Evolutionary conservation across 1,139 yeast genomes (phyloP).

Genomic region (Kluyveromyces marxianus): DNA sequence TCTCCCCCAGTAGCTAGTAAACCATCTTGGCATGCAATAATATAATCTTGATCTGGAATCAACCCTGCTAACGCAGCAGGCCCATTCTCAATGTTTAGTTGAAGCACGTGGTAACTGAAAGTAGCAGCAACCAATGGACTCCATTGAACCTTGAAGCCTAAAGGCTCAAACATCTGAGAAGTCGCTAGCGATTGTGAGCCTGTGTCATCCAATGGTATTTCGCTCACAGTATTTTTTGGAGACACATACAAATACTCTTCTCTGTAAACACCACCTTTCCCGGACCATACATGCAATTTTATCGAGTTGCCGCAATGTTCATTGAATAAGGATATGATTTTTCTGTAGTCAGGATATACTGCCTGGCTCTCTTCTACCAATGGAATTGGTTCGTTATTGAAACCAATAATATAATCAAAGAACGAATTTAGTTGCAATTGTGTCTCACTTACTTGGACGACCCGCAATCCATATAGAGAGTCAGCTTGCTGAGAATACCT

Average conservation of each 20-base stretch:
- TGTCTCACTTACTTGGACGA: conserved; percentile 40
- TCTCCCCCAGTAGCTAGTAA: conserved; percentile 82
- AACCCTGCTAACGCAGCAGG: conserved; percentile 86
- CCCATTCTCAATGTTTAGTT: conserved; percentile 57
- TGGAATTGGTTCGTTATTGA: conserved; percentile 70
- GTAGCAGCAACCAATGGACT: conserved; percentile 71
- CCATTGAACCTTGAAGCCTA: conserved; percentile 71
- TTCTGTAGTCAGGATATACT: conserved; percentile 34
- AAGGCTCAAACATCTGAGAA: conserved; percentile 25
- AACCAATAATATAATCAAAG: conserved; percentile 76
- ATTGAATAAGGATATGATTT: conserved; percentile 30
- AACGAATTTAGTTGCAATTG: conserved; percentile 63
- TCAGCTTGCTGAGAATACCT: conserved; percentile 9
- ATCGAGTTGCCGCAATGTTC: conserved; percentile 30
- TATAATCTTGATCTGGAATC: conserved; percentile 79
- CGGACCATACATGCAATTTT: conserved; percentile 73
- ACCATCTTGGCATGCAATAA: conserved; percentile 84
- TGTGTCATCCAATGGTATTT: conserved; percentile 18
- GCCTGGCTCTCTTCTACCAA: conserved; percentile 28
- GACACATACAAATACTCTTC: conserved; percentile 27
- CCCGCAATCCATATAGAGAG: conserved; percentile 46
- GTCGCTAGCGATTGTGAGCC: conserved; percentile 9
- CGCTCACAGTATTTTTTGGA: conserved; percentile 22
- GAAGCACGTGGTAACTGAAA: conserved; percentile 80
- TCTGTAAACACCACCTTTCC: conserved; percentile 66